Conservation (phyloP, 2,329 filamentous ascomycete genomes). For the Colletotrichum echinochloae region DNA sequence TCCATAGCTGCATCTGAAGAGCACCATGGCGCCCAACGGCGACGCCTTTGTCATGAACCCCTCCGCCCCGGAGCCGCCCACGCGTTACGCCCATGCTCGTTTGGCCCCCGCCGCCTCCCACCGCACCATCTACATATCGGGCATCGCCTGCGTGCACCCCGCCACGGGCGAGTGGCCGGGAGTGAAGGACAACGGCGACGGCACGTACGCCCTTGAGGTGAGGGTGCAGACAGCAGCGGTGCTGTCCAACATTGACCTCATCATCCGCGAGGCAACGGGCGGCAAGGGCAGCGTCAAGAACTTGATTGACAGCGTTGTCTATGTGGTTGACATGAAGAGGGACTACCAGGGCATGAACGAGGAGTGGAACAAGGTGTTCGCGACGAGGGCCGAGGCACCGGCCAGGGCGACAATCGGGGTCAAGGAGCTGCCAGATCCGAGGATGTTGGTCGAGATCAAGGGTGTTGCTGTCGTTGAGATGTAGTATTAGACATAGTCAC, state of each 20-base stretch:
- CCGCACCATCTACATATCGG: constrained; percentile 55
- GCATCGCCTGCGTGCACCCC: constrained; percentile 50
- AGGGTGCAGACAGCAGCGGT: constrained; percentile 30
- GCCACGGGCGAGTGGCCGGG: constrained; percentile 51
- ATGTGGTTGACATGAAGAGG: background rate
- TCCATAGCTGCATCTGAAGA: background rate
- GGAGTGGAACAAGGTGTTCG: constrained; percentile 3
- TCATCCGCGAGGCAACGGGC: background rate
- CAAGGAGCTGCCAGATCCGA: background rate
- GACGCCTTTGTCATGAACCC: constrained; percentile 5
- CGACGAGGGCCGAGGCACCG: background rate
- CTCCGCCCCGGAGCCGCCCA: background rate
- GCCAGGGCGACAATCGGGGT: background rate
- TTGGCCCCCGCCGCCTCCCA: constrained; percentile 43
- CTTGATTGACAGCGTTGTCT: background rate
- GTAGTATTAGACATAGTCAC: too few species aligned
- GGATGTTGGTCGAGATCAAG: background rate
- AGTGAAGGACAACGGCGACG: constrained; percentile 51
- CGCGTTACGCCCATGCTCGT: background rate
- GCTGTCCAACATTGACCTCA: background rate
- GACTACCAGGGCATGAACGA: constrained; percentile 3
- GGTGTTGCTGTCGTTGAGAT: constrained; percentile 1
- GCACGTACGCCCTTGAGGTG: constrained; percentile 50
- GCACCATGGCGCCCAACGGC: background rate
- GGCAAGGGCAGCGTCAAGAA: constrained; percentile 2